phyloP scores from a whole-genome alignment of 495 filamentous ascomycete species.

The Penicillium manginii region DNA sequence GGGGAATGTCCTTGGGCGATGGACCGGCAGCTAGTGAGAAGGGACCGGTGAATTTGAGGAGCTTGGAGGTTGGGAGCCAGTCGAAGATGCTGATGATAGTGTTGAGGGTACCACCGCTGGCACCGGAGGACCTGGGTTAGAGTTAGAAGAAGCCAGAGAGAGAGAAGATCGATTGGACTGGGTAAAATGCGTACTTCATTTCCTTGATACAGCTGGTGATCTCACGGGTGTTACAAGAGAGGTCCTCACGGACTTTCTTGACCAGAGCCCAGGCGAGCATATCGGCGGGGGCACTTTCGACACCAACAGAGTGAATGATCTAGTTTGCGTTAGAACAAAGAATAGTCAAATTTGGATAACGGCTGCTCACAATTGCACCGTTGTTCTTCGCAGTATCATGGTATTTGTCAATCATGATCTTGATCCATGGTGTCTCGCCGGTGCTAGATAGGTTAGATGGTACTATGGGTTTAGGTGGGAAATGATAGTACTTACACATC shows the following conservation, averaged over 20 bases:
- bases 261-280: slow-evolving; percentile 74
- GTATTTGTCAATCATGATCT: slow-evolving; percentile 79
- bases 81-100: slow-evolving; percentile 69
- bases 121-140: slow-evolving; percentile 42
- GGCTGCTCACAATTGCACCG: slow-evolving; percentile 66
- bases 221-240: slow-evolving; percentile 58
- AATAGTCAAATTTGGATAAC: neutral
- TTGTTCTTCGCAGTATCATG: slow-evolving; percentile 71
- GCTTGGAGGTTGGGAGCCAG: slow-evolving; percentile 57
- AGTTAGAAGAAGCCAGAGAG: neutral
- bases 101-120: slow-evolving; percentile 76
- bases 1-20: slow-evolving; percentile 41
- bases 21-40: slow-evolving; percentile 69
- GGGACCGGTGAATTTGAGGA: slow-evolving; percentile 59
- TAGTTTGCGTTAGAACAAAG: slow-evolving; percentile 34
- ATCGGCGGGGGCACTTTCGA: slow-evolving; percentile 87
- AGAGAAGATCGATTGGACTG: neutral
- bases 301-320: slow-evolving; percentile 83
- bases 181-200: slow-evolving; percentile 54
- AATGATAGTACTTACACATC: slow-evolving; percentile 57
- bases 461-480: neutral
- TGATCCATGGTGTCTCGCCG: slow-evolving; percentile 82
- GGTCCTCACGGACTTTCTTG: slow-evolving; percentile 61
- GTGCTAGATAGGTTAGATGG: slow-evolving; percentile 51
- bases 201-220: slow-evolving; percentile 65